phyloP scores from a whole-genome alignment of 2,329 filamentous ascomycete genomes.

The Ophiostoma sp. region DNA sequence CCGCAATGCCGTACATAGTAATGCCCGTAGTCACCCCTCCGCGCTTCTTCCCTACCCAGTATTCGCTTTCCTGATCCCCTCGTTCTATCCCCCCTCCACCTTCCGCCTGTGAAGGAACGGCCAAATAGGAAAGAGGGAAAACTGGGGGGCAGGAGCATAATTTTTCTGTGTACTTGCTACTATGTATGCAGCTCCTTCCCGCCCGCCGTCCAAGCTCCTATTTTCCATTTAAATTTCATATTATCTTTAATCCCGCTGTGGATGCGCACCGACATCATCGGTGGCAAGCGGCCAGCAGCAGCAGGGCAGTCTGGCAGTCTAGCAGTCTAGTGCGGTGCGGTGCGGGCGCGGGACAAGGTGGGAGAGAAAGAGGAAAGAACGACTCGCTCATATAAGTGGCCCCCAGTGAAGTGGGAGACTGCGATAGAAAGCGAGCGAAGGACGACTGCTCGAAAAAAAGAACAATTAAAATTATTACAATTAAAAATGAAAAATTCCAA shows the following conservation, averaged over 20 bases:
- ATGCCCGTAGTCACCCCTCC: not conserved
- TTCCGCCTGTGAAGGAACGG: not conserved
- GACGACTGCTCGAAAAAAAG: not conserved
- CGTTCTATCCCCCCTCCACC: not conserved
- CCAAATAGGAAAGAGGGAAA: not conserved
- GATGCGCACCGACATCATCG: slow-evolving; percentile 27
- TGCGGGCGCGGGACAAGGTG: slow-evolving; percentile 17
- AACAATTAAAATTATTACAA: slow-evolving; percentile 12
- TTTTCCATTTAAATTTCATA: slow-evolving; percentile 13
- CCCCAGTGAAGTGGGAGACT: not conserved
- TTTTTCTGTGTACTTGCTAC: slow-evolving; percentile 21
- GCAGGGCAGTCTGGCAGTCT: slow-evolving; percentile 15
- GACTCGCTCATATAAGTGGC: not conserved
- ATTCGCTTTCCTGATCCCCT: not conserved
- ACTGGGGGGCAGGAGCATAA: slow-evolving; percentile 12
- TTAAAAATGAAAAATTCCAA: not conserved
- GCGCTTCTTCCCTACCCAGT: not conserved
- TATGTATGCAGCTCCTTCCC: slow-evolving; percentile 24
- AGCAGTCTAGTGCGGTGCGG: slow-evolving; percentile 1
- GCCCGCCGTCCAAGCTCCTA: slow-evolving; percentile 24
- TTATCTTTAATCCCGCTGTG: slow-evolving; percentile 12
- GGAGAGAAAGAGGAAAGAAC: not conserved
- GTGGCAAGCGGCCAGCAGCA: slow-evolving; percentile 17
- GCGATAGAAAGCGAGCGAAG: slow-evolving; percentile 12
- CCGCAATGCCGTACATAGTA: too few species aligned